Evolutionary conservation across 176 grass and related monocot genomes (phyloP).

Genomic region (Echinochloa phyllopogon): DNA sequence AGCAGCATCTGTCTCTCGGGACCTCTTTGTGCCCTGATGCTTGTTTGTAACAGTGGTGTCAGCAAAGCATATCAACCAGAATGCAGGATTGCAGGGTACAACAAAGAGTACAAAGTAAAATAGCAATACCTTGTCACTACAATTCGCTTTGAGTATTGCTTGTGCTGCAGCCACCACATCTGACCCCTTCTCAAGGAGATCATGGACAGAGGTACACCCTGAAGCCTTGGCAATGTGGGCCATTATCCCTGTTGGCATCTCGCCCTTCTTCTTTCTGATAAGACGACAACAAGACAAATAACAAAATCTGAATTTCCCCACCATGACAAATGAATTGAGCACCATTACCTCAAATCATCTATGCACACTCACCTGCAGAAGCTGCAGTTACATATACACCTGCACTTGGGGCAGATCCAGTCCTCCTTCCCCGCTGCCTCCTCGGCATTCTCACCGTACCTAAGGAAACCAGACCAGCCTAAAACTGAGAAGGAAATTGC

Average conservation of each 20-base stretch:
- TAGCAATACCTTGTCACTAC: constrained; percentile 41
- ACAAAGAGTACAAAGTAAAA: background rate
- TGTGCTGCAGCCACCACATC: constrained; percentile 58
- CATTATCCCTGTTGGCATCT: constrained; percentile 80
- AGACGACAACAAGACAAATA: constrained; percentile 8
- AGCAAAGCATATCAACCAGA: constrained; percentile 41
- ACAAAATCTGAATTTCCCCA: background rate
- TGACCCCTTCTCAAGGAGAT: constrained; percentile 62
- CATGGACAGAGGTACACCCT: constrained; percentile 71
- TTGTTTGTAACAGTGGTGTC: constrained; percentile 12
- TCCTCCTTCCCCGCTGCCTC: constrained; percentile 40
- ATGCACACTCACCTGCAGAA: constrained; percentile 76
- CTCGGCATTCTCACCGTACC: constrained; percentile 83
- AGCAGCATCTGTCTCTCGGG: constrained; percentile 5
- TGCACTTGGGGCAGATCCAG: constrained; percentile 95
- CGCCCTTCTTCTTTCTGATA: constrained; percentile 84
- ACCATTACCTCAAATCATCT: background rate
- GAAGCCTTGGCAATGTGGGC: constrained; percentile 85
- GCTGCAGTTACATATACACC: constrained; percentile 94
- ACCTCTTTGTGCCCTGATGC: constrained; percentile 41
- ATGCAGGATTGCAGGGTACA: constrained; percentile 13
- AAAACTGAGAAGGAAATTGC: background rate
- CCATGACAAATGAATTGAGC: background rate
- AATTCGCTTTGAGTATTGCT: constrained; percentile 24
- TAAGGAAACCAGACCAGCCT: constrained; percentile 23